A percentile compares a stretch with the other conserved stretches of the same genome.
These are phyloP conservation scores for Cyberlindnera euphorbiiphila DNA, from an alignment of 805 yeast genomes.

Conservation along the genomic window DNA sequence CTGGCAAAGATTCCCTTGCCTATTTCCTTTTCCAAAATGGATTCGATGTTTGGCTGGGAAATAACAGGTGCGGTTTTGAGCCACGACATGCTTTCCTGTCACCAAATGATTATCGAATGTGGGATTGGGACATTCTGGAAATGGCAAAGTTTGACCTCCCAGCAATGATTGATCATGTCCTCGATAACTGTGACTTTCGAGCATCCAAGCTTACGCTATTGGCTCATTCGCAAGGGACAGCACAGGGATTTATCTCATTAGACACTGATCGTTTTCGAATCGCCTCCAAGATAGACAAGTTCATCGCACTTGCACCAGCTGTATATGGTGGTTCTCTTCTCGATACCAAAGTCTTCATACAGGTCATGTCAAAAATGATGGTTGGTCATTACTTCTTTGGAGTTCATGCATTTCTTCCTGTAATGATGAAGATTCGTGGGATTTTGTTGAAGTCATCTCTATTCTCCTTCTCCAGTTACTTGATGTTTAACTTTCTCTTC, in stretches of 20 bases:
- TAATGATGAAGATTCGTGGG: constrained; percentile 59
- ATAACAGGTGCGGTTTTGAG: constrained; percentile 82
- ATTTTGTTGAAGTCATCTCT: constrained; percentile 44
- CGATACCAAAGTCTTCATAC: constrained; percentile 56
- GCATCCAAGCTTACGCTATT: constrained; percentile 51
- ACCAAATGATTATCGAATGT: constrained; percentile 49
- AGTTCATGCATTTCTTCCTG: constrained; percentile 69
- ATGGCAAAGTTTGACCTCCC: constrained; percentile 80
- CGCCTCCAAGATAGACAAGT: constrained; percentile 56
- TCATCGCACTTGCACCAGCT: constrained; percentile 86
- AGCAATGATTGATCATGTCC: constrained; percentile 60
- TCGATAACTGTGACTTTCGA: constrained; percentile 32
- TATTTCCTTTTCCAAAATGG: constrained; percentile 50
- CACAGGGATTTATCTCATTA: constrained; percentile 74
- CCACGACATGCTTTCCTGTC: constrained; percentile 57
- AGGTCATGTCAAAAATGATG: constrained; percentile 54
- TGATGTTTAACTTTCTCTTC: constrained; percentile 82
- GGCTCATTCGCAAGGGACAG: constrained; percentile 93
- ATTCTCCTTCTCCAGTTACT: constrained; percentile 64
- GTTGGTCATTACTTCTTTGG: constrained; percentile 61
- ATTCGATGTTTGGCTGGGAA: constrained; percentile 88
- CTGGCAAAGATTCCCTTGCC: constrained; percentile 80
- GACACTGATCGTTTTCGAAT: constrained; percentile 43
- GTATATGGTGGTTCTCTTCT: constrained; percentile 80
- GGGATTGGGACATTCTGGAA: constrained; percentile 93